phyloP scores from a whole-genome alignment of 148 eudicot genomes.

The Dianthus caryophyllus region DNA sequence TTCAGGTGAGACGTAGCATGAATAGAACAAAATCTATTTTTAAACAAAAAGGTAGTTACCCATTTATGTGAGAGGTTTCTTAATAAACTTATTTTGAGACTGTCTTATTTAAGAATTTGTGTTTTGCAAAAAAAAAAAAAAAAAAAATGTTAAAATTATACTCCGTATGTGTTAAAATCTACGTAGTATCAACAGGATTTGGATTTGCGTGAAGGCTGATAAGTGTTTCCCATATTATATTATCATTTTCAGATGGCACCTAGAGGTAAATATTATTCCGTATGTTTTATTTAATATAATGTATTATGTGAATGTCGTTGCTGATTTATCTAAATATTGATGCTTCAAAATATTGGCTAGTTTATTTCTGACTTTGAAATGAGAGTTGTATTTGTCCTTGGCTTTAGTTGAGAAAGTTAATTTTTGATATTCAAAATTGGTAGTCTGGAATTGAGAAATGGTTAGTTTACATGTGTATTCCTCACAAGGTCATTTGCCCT shows the following conservation, averaged over 20 bases:
- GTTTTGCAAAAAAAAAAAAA: no score
- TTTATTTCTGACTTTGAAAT: neutral
- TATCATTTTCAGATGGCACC: constrained; percentile 2
- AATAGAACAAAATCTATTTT: no score
- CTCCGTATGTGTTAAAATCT: no score
- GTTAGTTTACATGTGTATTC: neutral
- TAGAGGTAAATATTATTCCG: constrained; percentile 7
- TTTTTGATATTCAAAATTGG: neutral
- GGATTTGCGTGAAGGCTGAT: constrained; percentile 5
- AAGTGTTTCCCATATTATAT: neutral
- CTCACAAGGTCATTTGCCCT: neutral
- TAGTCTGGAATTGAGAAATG: neutral
- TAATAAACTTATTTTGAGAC: no score
- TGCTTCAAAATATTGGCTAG: neutral
- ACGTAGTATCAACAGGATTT: neutral
- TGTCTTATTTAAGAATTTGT: no score
- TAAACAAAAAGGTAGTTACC: no score
- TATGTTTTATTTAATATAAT: neutral
- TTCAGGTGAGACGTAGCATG: no score
- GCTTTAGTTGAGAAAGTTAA: neutral
- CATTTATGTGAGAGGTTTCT: no score
- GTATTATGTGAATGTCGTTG: neutral
- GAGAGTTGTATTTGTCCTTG: neutral
- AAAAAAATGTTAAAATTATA: no score
- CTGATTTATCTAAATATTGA: neutral